Percentiles rank a stretch among this genome's conserved stretches.
phyloP scores from a whole-genome alignment of 768 basidiomycete genomes.

The Suillus hirtellus region DNA sequence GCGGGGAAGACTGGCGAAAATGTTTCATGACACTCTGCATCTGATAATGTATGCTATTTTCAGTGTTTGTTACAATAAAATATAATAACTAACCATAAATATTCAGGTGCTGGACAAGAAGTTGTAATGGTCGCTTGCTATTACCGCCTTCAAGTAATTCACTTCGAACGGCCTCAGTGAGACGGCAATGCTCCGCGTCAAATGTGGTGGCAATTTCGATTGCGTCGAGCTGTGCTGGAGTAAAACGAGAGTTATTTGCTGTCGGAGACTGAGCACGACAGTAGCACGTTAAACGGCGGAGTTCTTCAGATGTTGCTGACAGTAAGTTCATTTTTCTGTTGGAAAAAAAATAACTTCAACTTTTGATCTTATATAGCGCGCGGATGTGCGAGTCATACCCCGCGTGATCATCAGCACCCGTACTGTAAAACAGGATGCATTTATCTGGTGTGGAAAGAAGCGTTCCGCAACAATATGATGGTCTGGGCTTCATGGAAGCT shows the following conservation, averaged over 20 bases:
- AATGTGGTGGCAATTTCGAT: conserved; percentile 37
- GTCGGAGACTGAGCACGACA: not conserved
- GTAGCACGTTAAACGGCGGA: not conserved
- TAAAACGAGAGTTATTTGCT: not conserved
- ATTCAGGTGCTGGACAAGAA: conserved; percentile 28
- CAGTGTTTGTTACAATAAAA: not conserved
- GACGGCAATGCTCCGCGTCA: conserved; percentile 26
- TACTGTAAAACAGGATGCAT: conserved; percentile 2
- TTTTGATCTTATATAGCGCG: not conserved
- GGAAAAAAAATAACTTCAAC: not conserved
- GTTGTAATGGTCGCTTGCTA: conserved; percentile 41
- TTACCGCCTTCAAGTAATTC: conserved; percentile 25
- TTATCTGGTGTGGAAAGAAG: not conserved
- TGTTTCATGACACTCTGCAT: not conserved
- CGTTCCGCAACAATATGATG: conserved; percentile 8
- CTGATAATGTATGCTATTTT: not conserved
- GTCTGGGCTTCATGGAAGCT: conserved; percentile 6
- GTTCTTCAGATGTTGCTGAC: conserved; percentile 3
- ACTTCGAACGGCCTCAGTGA: conserved; percentile 29
- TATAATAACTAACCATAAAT: conserved; percentile 39
- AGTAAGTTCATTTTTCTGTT: conserved; percentile 3
- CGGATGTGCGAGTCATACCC: conserved; percentile 1
- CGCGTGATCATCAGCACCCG: not conserved
- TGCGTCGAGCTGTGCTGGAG: conserved; percentile 33
- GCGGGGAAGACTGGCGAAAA: not conserved